Conservation (phyloP, 2,329 filamentous ascomycete genomes). For the Alternaria triticina region DNA sequence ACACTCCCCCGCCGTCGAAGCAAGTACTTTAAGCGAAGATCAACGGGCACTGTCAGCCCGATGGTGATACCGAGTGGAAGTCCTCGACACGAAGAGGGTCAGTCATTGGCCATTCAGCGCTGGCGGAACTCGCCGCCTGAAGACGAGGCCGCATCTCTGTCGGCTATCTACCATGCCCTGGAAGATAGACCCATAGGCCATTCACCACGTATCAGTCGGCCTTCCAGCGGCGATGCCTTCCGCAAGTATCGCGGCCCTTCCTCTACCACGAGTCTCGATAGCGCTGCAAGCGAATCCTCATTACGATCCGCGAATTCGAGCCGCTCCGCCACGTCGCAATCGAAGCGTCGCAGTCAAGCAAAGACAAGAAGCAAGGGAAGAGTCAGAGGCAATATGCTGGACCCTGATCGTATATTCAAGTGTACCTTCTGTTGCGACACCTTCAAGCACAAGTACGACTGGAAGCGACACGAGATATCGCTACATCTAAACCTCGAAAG, state of each 20-base stretch:
- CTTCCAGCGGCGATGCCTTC: slow-evolving; percentile 26
- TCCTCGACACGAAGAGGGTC: slow-evolving; percentile 1
- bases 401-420: slow-evolving; percentile 28
- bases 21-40: slow-evolving; percentile 20
- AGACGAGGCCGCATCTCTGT: slow-evolving; percentile 67
- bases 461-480: slow-evolving; percentile 37
- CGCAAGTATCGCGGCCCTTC: slow-evolving; percentile 49
- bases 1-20: slow-evolving; percentile 25
- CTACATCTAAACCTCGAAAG: slow-evolving; percentile 36
- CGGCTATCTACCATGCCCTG: slow-evolving; percentile 67
- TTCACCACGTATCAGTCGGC: slow-evolving; percentile 29
- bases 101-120: slow-evolving; percentile 61
- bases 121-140: slow-evolving; percentile 71
- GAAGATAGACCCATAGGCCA: slow-evolving; percentile 21
- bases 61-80: slow-evolving; percentile 13
- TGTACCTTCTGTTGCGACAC: slow-evolving; percentile 41
- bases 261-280: slow-evolving; percentile 52
- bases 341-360: slow-evolving; percentile 44
- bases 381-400: slow-evolving; percentile 10
- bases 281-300: slow-evolving; percentile 55
- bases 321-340: slow-evolving; percentile 48
- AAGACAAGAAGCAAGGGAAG: slow-evolving; percentile 12
- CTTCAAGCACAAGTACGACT: slow-evolving; percentile 40
- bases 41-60: slow-evolving; percentile 9
- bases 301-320: slow-evolving; percentile 55